These are phyloP conservation scores for Neurospora sp. DNA, from an alignment of 495 filamentous ascomycete species.

Conservation along the genomic window DNA sequence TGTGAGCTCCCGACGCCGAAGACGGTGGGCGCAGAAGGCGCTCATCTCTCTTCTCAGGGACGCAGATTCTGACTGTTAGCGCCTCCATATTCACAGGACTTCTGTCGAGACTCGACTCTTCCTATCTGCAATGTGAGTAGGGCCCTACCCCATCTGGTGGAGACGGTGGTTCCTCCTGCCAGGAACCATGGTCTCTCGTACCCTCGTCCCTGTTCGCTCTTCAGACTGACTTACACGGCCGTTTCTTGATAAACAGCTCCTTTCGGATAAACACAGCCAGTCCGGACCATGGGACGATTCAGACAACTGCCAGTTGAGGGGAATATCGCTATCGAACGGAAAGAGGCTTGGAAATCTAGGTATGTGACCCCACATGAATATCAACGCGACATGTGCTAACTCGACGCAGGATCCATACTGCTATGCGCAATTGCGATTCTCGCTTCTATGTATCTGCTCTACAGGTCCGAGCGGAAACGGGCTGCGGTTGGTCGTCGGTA, in stretches of 20 bases:
- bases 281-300: conserved; percentile 34
- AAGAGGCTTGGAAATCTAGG: conserved; percentile 74
- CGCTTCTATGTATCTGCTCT: conserved; percentile 53
- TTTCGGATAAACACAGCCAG: conserved; percentile 34
- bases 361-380: conserved; percentile 32
- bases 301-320: conserved; percentile 55
- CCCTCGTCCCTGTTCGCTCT: not conserved
- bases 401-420: conserved; percentile 73
- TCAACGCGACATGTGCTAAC: conserved; percentile 7
- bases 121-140: conserved; percentile 90
- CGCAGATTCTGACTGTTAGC: not conserved
- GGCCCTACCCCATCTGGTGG: not conserved
- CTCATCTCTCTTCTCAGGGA: not conserved
- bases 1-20: conserved; percentile 42
- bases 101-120: conserved; percentile 93
- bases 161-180: not conserved
- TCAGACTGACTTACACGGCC: conserved; percentile 14
- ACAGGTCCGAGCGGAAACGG: conserved; percentile 80
- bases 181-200: not conserved
- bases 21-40: not conserved
- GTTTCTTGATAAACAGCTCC: conserved; percentile 23
- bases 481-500: conserved; percentile 93
- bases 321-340: conserved; percentile 57
- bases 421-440: conserved; percentile 68
- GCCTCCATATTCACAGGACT: conserved; percentile 46